Percentiles rank a stretch among this genome's conserved stretches.
phyloP scores from a whole-genome alignment of 2,329 filamentous ascomycete genomes.

The Trichothecium sympodiale region DNA sequence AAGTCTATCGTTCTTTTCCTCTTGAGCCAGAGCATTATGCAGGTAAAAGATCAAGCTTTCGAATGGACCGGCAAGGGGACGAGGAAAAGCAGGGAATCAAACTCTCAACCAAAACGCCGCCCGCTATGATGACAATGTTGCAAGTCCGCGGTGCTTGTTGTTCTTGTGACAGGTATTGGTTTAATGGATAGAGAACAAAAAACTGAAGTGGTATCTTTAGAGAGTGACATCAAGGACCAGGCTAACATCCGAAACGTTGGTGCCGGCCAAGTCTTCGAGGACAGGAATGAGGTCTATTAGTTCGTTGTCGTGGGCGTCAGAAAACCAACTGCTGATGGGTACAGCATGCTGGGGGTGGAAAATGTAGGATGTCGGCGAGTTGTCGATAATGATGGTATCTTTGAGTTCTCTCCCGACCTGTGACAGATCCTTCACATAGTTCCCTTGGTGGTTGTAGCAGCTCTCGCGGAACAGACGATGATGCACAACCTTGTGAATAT shows the following conservation, averaged over 20 bases:
- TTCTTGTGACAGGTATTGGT: constrained; percentile 10
- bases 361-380: constrained; percentile 97
- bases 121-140: constrained; percentile 38
- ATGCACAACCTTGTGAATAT: constrained; percentile 94
- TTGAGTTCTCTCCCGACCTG: constrained; percentile 91
- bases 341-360: constrained; percentile 99
- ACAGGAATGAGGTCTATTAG: constrained; percentile 94
- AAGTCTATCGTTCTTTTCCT: too few species aligned
- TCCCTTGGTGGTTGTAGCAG: constrained; percentile 98
- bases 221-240: constrained; percentile 88
- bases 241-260: constrained; percentile 89
- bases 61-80: too few species aligned
- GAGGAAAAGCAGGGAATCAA: constrained; percentile 23
- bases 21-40: too few species aligned
- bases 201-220: constrained; percentile 31
- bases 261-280: constrained; percentile 85
- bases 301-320: constrained; percentile 98
- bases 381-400: constrained; percentile 99
- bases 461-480: constrained; percentile 95
- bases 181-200: constrained; percentile 7
- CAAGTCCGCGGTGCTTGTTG: constrained; percentile 9
- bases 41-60: too few species aligned
- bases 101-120: constrained; percentile 41
- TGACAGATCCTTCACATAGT: constrained; percentile 98
- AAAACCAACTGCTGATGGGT: constrained; percentile 99